Evolutionary conservation across 352 stramenopile species (phyloP).

Genomic region (Phytophthora lateralis): DNA sequence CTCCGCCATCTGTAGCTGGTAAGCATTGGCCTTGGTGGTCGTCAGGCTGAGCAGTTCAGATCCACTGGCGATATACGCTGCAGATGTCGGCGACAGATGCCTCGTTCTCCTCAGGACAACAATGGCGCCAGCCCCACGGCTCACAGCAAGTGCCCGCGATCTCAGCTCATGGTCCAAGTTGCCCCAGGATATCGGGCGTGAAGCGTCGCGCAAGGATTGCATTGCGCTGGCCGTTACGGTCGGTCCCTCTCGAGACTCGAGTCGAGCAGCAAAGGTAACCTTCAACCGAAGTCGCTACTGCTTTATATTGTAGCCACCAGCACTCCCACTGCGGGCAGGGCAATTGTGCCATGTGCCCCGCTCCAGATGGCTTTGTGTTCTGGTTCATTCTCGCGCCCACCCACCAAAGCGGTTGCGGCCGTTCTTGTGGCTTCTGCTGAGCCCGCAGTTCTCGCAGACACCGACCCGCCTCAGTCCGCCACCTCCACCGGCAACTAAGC

Average conservation of each 20-base stretch:
- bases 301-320: background rate
- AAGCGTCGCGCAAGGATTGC: background rate
- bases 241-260: no score
- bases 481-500: background rate
- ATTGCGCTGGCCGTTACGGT: background rate
- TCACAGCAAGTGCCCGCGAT: no score
- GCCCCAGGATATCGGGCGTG: no score
- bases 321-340: background rate
- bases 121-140: background rate
- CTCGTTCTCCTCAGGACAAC: background rate
- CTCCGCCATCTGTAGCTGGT: slow-evolving; percentile 3
- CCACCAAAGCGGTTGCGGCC: background rate
- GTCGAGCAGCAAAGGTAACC: background rate
- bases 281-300: background rate
- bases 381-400: slow-evolving; percentile 2
- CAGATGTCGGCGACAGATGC: background rate
- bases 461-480: no score
- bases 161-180: background rate
- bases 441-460: no score
- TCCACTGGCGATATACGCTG: slow-evolving; percentile 1
- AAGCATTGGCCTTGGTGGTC: background rate
- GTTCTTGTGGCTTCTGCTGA: no score
- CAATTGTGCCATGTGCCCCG: slow-evolving; percentile 11
- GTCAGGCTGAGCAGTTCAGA: slow-evolving; percentile 3
- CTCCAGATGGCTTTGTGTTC: slow-evolving; percentile 14